Base-by-base conservation (phyloP, 805 yeast genomes). In the Metschnikowia kofuensis region DNA sequence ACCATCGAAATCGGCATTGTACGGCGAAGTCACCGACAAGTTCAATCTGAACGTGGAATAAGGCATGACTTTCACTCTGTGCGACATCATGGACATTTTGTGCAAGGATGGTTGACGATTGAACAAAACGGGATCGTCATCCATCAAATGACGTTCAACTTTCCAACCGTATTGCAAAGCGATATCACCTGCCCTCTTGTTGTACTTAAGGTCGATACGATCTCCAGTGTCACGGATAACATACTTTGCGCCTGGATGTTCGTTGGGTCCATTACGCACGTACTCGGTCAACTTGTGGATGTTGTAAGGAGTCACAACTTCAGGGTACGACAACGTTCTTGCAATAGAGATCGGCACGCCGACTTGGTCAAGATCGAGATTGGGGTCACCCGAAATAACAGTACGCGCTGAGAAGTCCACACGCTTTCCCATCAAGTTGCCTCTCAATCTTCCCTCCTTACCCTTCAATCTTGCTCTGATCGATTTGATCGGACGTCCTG, bases 1-100 rank as follows among this genome's bases (percentile, higher is more conserved):
- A 79, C 99, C 99, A 76, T 94, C 99, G 77, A 94, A 94, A 85
- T 94, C 99, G 40, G 99, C 99, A 74, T 94, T 94, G 71, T 94
- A 94, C n/a, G 99, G 99, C 15, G 98, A 89, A 0, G 99, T 94
- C 40, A 94, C 99, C 27, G 98, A 94, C 66, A 94, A 76, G 65
- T 94, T 94, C 74, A 94, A 78, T 74, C 99, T 82, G 78, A 94
- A 94, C 0, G 99, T 94, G 7, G 98, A 91, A 66, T 90, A 94
- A 11, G 99, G 99, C 96, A 94, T 90, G 41, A 94, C 99, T 66
- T 88, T 90, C 35, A 94, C 99, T 72, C 96, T 82, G 68, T 94
- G 99, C 14, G 97, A 96, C 98, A 94, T 94, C 99, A 94, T 94
- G 47, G 98, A 92, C 98, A 94, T 94, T 70, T 95, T 94, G 75